These are phyloP conservation scores for Talaromyces sp. DNA, from an alignment of 2,329 filamentous ascomycete genomes.

Conservation along the genomic window DNA sequence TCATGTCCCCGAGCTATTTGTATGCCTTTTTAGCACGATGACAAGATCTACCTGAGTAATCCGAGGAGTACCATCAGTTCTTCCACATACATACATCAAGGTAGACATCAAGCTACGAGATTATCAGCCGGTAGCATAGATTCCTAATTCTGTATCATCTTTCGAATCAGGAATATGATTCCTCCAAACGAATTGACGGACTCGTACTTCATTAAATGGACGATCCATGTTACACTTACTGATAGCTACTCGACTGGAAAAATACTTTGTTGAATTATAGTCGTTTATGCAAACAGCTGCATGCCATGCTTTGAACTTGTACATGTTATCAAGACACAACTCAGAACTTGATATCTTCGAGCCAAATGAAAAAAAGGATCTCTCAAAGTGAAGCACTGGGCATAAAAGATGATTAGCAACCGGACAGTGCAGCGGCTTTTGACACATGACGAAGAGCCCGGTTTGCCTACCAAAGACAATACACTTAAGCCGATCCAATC, in stretches of 20 bases:
- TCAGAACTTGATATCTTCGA: neutral
- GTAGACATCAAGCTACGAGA: neutral
- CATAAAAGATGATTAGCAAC: too few relatives aligned
- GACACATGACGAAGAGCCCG: too few relatives aligned
- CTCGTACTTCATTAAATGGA: neutral
- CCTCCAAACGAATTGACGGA: neutral
- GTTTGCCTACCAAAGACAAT: too few relatives aligned
- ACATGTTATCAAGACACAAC: too few relatives aligned
- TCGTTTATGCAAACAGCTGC: too few relatives aligned
- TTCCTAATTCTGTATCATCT: neutral
- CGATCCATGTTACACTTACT: too few relatives aligned
- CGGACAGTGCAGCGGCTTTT: too few relatives aligned
- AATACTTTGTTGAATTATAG: too few relatives aligned
- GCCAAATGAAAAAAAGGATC: neutral
- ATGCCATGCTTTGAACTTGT: too few relatives aligned
- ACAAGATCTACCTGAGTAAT: neutral
- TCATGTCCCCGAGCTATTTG: neutral
- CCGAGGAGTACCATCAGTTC: neutral
- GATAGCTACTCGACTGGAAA: too few relatives aligned
- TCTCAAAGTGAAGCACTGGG: neutral
- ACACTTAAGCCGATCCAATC: neutral
- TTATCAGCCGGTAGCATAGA: neutral
- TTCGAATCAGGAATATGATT: neutral
- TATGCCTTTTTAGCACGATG: neutral
- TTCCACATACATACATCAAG: neutral